phyloP scores from a whole-genome alignment of 441 rosid species.

The Eruca vesicaria region DNA sequence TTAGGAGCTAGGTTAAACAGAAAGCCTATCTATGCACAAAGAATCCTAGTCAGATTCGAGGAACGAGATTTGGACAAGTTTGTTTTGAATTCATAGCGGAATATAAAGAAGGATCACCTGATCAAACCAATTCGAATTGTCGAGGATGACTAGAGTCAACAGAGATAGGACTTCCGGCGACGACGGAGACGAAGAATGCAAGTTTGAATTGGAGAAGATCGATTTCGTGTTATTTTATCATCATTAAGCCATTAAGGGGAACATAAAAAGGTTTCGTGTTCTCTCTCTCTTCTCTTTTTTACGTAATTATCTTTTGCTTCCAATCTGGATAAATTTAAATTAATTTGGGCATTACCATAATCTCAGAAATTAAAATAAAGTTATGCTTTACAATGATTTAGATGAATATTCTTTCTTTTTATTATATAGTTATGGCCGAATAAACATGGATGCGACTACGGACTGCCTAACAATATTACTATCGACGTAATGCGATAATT shows the following conservation, averaged over 20 bases:
- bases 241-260: not conserved
- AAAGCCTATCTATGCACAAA: not conserved
- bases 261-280: too few species aligned
- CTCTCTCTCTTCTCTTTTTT: too few species aligned
- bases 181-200: not conserved
- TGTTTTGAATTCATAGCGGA: not conserved
- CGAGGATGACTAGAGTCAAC: constrained; percentile 14
- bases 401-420: too few species aligned
- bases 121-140: not conserved
- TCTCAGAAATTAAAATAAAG: too few species aligned
- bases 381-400: too few species aligned
- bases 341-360: not conserved
- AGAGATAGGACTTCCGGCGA: constrained; percentile 8
- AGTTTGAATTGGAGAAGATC: constrained; percentile 17
- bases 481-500: not conserved
- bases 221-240: constrained; percentile 15
- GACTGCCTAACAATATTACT: not conserved
- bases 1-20: not conserved
- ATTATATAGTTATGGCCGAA: not conserved
- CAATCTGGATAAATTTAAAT: not conserved
- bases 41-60: not conserved
- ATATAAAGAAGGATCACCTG: constrained; percentile 24
- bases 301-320: not conserved
- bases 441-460: not conserved
- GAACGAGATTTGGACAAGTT: not conserved